Percentiles rank a stretch among this genome's conserved stretches.
These are phyloP conservation scores for Debaryomyces coudertii DNA, from an alignment of 1,139 yeast species.

Conservation along the genomic window DNA sequence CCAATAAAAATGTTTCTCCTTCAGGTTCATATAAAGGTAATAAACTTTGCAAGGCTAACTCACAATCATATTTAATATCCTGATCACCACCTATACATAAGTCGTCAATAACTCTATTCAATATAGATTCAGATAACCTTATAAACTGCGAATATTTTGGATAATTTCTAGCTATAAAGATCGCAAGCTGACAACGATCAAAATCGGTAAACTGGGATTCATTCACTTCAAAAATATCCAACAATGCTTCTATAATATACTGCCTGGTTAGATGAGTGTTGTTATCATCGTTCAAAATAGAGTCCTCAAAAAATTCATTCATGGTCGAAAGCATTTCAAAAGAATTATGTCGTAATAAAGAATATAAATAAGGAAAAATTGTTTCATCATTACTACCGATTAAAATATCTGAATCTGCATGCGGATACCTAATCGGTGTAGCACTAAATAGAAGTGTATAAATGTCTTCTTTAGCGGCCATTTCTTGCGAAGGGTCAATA, in stretches of 20 bases:
- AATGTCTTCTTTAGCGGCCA: conserved; percentile 48
- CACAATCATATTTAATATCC: conserved; percentile 59
- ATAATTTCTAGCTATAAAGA: conserved; percentile 74
- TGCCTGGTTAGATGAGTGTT: conserved; percentile 54
- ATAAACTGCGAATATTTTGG: conserved; percentile 82
- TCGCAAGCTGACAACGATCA: conserved; percentile 52
- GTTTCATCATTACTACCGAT: conserved; percentile 29
- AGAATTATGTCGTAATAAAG: conserved; percentile 54
- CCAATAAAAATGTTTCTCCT: conserved; percentile 49
- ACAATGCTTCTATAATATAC: conserved; percentile 63
- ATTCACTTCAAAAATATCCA: conserved; percentile 52
- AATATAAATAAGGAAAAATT: conserved; percentile 61
- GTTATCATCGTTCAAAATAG: conserved; percentile 59
- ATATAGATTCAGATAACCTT: conserved; percentile 60
- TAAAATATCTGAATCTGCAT: conserved; percentile 17
- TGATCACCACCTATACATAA: conserved; percentile 51
- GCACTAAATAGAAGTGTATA: conserved; percentile 56
- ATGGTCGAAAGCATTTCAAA: conserved; percentile 63
- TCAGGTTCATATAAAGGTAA: conserved; percentile 64
- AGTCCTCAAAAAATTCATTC: conserved; percentile 80
- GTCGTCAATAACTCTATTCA: conserved; percentile 50
- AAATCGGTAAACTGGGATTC: conserved; percentile 29
- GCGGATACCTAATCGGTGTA: conserved; percentile 8
- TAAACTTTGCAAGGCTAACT: conserved; percentile 70
- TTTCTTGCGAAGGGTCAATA: conserved; percentile 32